Conservation (phyloP, 345 rosid species). For the Brassica juncea region DNA sequence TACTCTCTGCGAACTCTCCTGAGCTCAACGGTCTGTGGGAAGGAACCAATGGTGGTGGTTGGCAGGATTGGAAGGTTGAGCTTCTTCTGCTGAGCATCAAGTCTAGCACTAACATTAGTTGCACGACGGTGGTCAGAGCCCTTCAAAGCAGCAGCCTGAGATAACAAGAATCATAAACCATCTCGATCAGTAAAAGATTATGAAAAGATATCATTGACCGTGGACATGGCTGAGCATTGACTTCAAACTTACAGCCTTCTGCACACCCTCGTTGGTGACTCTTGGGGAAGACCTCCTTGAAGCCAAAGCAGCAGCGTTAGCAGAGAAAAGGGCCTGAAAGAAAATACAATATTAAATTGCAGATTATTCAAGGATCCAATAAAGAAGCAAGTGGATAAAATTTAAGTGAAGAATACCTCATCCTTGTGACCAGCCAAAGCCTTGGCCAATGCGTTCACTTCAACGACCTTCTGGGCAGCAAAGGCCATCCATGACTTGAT, state of each 20-base stretch:
- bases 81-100: conserved; percentile 96
- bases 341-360: not conserved
- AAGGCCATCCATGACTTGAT: conserved; percentile 97
- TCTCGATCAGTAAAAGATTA: not conserved
- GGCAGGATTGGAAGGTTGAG: conserved; percentile 95
- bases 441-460: conserved; percentile 90
- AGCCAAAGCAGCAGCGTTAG: conserved; percentile 81
- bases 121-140: conserved; percentile 91
- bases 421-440: conserved; percentile 89
- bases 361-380: not conserved
- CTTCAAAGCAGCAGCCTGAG: conserved; percentile 93
- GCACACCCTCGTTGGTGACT: conserved; percentile 89
- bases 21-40: conserved; percentile 92
- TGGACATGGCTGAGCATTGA: conserved; percentile 18
- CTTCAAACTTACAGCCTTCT: conserved; percentile 77
- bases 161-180: conserved; percentile 23
- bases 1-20: conserved; percentile 98
- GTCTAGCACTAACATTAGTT: conserved; percentile 79
- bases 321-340: conserved; percentile 75
- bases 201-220: not conserved
- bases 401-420: conserved; percentile 48
- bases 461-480: conserved; percentile 96
- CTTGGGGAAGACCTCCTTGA: conserved; percentile 92
- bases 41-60: conserved; percentile 95
- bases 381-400: not conserved